These are phyloP conservation scores for Phialemoniopsis sp. DNA, from an alignment of 2,329 filamentous ascomycete genomes.

Conservation along the genomic window DNA sequence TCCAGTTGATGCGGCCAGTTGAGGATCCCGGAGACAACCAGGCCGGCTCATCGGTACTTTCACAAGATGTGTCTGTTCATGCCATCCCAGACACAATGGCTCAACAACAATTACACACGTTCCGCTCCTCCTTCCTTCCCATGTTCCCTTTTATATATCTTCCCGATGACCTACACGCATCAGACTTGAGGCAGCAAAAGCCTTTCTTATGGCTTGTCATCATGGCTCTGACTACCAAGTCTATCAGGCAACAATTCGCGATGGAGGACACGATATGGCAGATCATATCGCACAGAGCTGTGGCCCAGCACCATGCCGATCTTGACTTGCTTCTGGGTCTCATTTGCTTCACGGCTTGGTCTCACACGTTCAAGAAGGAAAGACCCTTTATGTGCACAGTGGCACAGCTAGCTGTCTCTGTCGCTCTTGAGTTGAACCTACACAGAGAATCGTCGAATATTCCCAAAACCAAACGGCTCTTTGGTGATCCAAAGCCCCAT, in stretches of 20 bases:
- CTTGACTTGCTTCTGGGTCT: slow-evolving; percentile 7
- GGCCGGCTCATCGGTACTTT: too few relatives aligned
- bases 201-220: too few relatives aligned
- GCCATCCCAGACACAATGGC: too few relatives aligned
- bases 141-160: too few relatives aligned
- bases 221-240: slow-evolving; percentile 9
- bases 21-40: too few relatives aligned
- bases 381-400: slow-evolving; percentile 19
- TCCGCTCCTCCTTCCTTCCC: too few relatives aligned
- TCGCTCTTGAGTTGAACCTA: slow-evolving; percentile 17
- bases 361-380: slow-evolving; percentile 19
- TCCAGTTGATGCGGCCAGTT: too few relatives aligned
- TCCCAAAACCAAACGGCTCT: background rate
- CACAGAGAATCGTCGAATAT: slow-evolving; percentile 9
- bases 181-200: too few relatives aligned
- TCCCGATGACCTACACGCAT: too few relatives aligned
- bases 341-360: slow-evolving; percentile 11
- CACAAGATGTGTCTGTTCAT: too few relatives aligned
- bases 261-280: slow-evolving; percentile 10
- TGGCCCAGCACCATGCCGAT: slow-evolving; percentile 4
- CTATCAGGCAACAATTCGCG: slow-evolving; percentile 4
- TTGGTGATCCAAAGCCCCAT: background rate
- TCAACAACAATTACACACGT: too few relatives aligned
- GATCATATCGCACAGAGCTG: slow-evolving; percentile 5
- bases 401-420: slow-evolving; percentile 13